Evolutionary conservation across 208 protist species (phyloP), one percentile per base, ranked within the genome.

Genomic region (Porcisia deanei): DNA sequence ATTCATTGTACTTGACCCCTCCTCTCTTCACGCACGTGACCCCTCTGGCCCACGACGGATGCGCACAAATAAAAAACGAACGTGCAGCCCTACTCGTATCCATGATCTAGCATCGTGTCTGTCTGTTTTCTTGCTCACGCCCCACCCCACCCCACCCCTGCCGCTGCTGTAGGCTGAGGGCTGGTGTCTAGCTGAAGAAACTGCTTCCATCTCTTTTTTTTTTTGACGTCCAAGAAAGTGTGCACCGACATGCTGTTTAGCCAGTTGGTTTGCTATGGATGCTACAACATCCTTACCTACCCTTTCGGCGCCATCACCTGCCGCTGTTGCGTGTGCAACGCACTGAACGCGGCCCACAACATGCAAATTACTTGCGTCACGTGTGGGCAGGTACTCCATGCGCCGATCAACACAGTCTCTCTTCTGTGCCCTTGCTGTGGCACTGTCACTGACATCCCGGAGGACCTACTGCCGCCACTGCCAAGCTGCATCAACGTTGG

Each of bases 391-490:
- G 25, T 67, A n/a, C 74, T 96, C 8, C 43, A 91, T n/a, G 77
- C 85, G 4, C 90, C 92, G n/a, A 84, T 92, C 77, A 96, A 94
- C 82, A 94, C 92, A 16, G 70, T 91, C 22, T 75, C 73, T 0
- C 71, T 89, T 14, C 77, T 96, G 8, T 96, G 92, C 61, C 90
- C 90, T n/a, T 91, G 85, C 73, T 96, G 92, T 59, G 81, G 81
- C 22, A 93, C 88, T 1, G 69, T 94, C 10, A 94, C 83, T 18
- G 89, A 94, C 65, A 94, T 96, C n/a, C 89, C 88, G 0, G 79
- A 89, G 64, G 73, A 85, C 30, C 68, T 94, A 22, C 85, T 96
- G 49, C 92, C 92, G 4, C 84, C 55, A 43, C 49, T 94, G 61
- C 83, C 83, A 64, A 88, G 76, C 30, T 77, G 64, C 43, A 45